These are phyloP conservation scores for Akanthomyces muscarius DNA, from an alignment of 2,329 filamentous ascomycete species.

Conservation along the genomic window DNA sequence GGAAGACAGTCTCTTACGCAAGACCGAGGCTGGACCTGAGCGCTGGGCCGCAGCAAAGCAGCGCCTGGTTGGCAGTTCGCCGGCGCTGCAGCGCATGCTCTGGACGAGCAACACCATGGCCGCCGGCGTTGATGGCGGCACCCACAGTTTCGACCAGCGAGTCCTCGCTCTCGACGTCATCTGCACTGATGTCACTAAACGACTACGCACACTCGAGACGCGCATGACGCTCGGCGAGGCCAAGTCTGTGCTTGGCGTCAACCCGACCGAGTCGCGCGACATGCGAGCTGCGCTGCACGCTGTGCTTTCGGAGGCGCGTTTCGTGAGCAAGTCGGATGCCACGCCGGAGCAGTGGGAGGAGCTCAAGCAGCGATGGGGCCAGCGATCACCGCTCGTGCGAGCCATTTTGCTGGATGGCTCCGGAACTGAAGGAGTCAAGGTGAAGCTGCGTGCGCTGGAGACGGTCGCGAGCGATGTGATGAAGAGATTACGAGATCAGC, in stretches of 20 bases:
- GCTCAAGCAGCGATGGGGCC: constrained; percentile 65
- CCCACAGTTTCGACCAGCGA: constrained; percentile 48
- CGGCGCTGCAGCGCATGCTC: constrained; percentile 60
- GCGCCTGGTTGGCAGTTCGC: constrained; percentile 59
- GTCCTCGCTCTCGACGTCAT: constrained; percentile 72
- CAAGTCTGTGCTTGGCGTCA: constrained; percentile 54
- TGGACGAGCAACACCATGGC: constrained; percentile 29
- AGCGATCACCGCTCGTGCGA: constrained; percentile 51
- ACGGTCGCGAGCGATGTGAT: constrained; percentile 71
- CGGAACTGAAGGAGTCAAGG: constrained; percentile 47
- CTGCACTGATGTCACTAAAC: constrained; percentile 77
- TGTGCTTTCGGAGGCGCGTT: constrained; percentile 60
- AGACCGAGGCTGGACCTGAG: constrained; percentile 68
- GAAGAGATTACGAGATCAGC: constrained; percentile 70
- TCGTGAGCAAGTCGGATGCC: constrained; percentile 69
- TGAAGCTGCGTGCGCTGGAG: constrained; percentile 63
- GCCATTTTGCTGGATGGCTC: constrained; percentile 48
- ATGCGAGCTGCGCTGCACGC: constrained; percentile 63
- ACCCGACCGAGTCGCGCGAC: constrained; percentile 48
- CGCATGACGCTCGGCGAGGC: constrained; percentile 71
- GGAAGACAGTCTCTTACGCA: constrained; percentile 64
- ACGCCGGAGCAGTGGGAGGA: constrained; percentile 68
- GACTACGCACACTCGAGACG: constrained; percentile 61
- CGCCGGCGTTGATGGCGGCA: constrained; percentile 36
- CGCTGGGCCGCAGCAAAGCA: constrained; percentile 70